Evolutionary conservation across 257 asterid genomes (phyloP).

Genomic region (Rauvolfia tetraphylla): DNA sequence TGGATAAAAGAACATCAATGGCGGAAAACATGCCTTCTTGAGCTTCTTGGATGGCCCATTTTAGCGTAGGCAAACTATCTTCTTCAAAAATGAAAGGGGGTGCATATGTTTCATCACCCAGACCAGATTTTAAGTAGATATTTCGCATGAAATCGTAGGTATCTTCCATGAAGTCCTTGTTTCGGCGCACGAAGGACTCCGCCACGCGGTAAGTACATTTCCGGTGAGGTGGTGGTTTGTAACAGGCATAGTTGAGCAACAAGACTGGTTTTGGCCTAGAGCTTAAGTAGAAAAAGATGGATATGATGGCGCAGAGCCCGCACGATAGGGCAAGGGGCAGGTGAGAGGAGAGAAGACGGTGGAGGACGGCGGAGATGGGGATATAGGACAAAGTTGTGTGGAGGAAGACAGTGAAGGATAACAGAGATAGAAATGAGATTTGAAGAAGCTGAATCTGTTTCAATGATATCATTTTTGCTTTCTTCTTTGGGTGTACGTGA

Average conservation of each 20-base stretch:
- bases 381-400: conserved; percentile 27
- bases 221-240: conserved; percentile 55
- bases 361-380: conserved; percentile 25
- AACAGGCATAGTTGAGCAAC: conserved; percentile 55
- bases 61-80: conserved; percentile 27
- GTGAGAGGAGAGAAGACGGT: conserved; percentile 24
- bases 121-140: conserved; percentile 50
- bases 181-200: conserved; percentile 40
- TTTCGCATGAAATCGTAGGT: conserved; percentile 47
- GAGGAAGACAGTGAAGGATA: conserved; percentile 34
- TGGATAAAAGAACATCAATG: conserved; percentile 38
- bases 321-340: conserved; percentile 26
- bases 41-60: conserved; percentile 55
- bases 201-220: conserved; percentile 39
- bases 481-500: too few relatives aligned
- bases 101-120: conserved; percentile 64
- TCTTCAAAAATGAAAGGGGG: conserved; percentile 54
- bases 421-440: conserved; percentile 36
- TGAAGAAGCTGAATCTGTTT: conserved; percentile 23
- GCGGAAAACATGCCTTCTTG: conserved; percentile 56
- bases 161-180: conserved; percentile 19
- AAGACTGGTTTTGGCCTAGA: conserved; percentile 36
- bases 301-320: conserved; percentile 19
- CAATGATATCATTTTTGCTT: background rate
- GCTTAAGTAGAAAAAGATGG: conserved; percentile 20